Percentiles rank a stretch among this genome's conserved stretches.
These are phyloP conservation scores for Neopestalotiopsis rosae DNA, from an alignment of 2,329 filamentous ascomycete genomes.

Conservation along the genomic window DNA sequence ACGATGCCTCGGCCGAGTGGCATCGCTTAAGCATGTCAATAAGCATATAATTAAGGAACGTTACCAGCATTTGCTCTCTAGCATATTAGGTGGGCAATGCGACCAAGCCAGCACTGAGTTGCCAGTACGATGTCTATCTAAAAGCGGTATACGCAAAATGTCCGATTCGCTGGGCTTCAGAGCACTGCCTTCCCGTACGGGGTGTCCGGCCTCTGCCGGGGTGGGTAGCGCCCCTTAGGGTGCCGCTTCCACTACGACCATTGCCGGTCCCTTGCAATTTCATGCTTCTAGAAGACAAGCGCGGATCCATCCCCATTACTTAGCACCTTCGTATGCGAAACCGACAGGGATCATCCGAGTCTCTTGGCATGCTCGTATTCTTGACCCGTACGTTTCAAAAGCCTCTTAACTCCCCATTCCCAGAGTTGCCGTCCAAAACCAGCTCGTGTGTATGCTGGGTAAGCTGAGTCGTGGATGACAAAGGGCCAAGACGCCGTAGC, in stretches of 20 bases:
- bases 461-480: too few species aligned
- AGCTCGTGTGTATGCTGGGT: not conserved
- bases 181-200: not conserved
- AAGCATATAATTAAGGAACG: conserved; percentile 8
- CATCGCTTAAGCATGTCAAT: conserved; percentile 5
- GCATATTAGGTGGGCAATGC: not conserved
- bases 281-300: conserved; percentile 14
- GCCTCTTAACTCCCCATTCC: conserved; percentile 25
- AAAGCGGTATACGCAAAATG: conserved; percentile 7
- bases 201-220: not conserved
- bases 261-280: not conserved
- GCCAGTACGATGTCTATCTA: not conserved
- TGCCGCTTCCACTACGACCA: not conserved
- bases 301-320: not conserved
- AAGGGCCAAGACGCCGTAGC: too few species aligned
- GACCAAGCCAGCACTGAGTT: not conserved
- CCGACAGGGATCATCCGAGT: conserved; percentile 13
- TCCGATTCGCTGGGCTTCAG: not conserved
- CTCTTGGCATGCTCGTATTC: conserved; percentile 15
- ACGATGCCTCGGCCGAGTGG: not conserved
- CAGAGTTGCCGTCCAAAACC: too few species aligned
- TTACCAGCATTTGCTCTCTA: not conserved
- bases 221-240: not conserved
- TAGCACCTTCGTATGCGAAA: conserved; percentile 16
- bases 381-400: conserved; percentile 10